Conservation (phyloP, 225 moss, liverwort and hornwort genomes). For the Polytrichum formosum region DNA sequence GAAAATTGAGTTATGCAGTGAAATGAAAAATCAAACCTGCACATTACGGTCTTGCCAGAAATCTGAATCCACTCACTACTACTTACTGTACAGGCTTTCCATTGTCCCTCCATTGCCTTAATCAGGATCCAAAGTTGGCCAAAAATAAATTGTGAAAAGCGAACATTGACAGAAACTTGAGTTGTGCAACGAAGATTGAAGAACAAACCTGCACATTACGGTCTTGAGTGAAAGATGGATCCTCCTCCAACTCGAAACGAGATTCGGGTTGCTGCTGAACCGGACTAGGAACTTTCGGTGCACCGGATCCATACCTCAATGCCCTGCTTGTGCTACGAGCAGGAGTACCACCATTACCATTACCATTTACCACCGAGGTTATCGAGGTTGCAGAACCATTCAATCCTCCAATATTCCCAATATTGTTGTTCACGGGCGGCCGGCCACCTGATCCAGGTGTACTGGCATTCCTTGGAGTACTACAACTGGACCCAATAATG, state of each 20-base stretch:
- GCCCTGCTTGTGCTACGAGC: slow-evolving; percentile 31
- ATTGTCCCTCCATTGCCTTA: no score
- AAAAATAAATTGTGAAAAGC: no score
- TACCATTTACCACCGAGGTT: slow-evolving; percentile 42
- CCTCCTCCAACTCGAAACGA: slow-evolving; percentile 60
- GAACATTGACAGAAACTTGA: no score
- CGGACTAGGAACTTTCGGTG: slow-evolving; percentile 15
- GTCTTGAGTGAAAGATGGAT: slow-evolving; percentile 82
- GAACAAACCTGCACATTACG: slow-evolving; percentile 73
- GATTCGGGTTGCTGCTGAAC: slow-evolving; percentile 17
- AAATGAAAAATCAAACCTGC: slow-evolving; percentile 38
- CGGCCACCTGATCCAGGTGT: slow-evolving; percentile 13
- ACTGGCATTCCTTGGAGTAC: slow-evolving; percentile 21
- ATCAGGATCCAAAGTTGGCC: no score
- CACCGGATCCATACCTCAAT: slow-evolving; percentile 27
- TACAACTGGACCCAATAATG: slow-evolving; percentile 30
- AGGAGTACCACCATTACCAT: slow-evolving; percentile 17
- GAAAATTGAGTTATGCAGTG: not conserved
- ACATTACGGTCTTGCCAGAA: slow-evolving; percentile 21
- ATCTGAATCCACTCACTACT: no score
- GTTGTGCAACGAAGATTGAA: not conserved
- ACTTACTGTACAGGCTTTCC: no score
- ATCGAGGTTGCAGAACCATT: slow-evolving; percentile 23
- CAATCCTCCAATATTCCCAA: not conserved
- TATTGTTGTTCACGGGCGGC: slow-evolving; percentile 30